Conservation (phyloP, 1,284 basidiomycete genomes). For the Pseudozyma sp. region DNA sequence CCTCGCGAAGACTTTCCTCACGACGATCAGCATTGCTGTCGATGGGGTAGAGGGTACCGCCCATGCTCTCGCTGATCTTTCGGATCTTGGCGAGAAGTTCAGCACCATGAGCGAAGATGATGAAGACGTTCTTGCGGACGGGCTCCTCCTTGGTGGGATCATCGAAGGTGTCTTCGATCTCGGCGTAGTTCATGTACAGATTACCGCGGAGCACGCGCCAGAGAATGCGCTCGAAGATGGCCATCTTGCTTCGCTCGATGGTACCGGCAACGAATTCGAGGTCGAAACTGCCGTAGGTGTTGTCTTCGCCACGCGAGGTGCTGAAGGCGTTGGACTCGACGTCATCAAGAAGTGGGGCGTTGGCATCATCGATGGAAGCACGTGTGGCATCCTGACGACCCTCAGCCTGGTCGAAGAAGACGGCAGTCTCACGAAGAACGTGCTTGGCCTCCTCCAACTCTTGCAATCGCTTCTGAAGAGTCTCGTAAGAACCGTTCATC, state of each 20-base stretch:
- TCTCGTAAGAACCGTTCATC: slow-evolving; percentile 95
- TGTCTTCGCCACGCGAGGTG: slow-evolving; percentile 71
- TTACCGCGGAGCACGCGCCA: slow-evolving; percentile 99
- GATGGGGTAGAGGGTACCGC: slow-evolving; percentile 94
- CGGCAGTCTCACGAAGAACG: slow-evolving; percentile 93
- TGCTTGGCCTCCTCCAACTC: slow-evolving; percentile 90
- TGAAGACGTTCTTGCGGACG: slow-evolving; percentile 90
- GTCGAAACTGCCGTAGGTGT: slow-evolving; percentile 75
- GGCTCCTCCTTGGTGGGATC: slow-evolving; percentile 77
- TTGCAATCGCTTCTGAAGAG: slow-evolving; percentile 84
- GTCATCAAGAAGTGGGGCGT: slow-evolving; percentile 87
- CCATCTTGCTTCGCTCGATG: slow-evolving; percentile 89
- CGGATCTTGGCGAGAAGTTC: slow-evolving; percentile 95
- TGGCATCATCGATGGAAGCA: slow-evolving; percentile 83
- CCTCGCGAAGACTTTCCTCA: slow-evolving; percentile 87
- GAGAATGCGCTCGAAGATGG: slow-evolving; percentile 95
- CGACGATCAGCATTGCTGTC: slow-evolving; percentile 94
- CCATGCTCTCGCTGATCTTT: slow-evolving; percentile 98
- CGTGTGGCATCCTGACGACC: slow-evolving; percentile 82
- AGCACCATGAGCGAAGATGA: slow-evolving; percentile 98
- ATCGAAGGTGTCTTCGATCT: slow-evolving; percentile 92
- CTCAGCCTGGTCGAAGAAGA: slow-evolving; percentile 94
- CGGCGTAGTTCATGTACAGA: slow-evolving; percentile 97
- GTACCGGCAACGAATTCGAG: slow-evolving; percentile 92
- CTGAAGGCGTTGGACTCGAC: slow-evolving; percentile 75